Conservation (phyloP, 2,329 filamentous ascomycete genomes). For the Gnomoniopsis smithogilvyi region DNA sequence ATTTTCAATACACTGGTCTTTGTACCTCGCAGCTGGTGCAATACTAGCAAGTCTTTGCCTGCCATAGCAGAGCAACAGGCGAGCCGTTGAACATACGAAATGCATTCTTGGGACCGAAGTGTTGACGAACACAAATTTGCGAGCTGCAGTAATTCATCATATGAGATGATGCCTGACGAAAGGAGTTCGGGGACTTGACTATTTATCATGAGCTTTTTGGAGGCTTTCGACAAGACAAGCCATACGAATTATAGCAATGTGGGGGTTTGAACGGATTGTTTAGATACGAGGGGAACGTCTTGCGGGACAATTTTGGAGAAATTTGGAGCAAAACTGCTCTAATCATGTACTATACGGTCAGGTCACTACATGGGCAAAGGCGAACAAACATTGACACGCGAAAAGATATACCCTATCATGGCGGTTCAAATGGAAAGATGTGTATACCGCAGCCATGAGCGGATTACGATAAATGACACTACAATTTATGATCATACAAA, state of each 20-base stretch:
- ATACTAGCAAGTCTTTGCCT: not conserved
- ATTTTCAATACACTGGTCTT: not conserved
- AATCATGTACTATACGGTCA: not conserved
- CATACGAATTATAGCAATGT: not conserved
- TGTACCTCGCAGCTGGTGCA: slow-evolving; percentile 3
- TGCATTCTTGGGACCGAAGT: not conserved
- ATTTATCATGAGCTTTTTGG: not conserved
- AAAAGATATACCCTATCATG: not conserved
- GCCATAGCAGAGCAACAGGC: not conserved
- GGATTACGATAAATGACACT: not conserved
- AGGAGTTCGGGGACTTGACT: not conserved
- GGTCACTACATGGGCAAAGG: not conserved
- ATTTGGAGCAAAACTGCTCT: not conserved
- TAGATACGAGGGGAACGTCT: not conserved
- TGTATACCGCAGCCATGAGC: not conserved
- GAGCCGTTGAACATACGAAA: not conserved
- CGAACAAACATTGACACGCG: not conserved
- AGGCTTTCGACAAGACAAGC: not conserved
- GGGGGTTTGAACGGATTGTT: not conserved
- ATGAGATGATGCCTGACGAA: not conserved
- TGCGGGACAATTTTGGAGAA: not conserved
- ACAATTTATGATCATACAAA: not conserved
- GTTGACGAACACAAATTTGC: not conserved
- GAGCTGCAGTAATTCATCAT: not conserved
- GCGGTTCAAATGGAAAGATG: not conserved